Base-by-base conservation (phyloP, 495 filamentous ascomycete genomes). In the Clohesyomyces aquaticus region DNA sequence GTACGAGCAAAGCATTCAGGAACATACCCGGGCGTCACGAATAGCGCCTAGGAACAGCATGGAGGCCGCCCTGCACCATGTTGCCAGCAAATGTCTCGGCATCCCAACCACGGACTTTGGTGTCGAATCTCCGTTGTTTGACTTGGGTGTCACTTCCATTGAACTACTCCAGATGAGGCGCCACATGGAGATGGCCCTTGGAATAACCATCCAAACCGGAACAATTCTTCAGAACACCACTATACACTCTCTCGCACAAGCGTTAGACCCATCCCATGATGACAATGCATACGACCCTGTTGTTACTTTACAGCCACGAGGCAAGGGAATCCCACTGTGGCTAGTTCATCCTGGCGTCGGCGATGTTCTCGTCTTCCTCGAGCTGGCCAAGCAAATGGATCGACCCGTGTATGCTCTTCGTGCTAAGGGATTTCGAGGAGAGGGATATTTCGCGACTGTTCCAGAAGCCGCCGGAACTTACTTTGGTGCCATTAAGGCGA, bases 331-430 rank as follows among this genome's bases (percentile, higher is more conserved):
- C 0, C 82, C 84, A 0, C 78, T 86, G 6, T 87, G 78, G 75
- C 77, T 85, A 4, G 68, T 87, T 1, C 84, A 87, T 59, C 83
- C 84, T 0, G 83, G 83, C 2, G 75, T 81, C 1, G 83, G 82
- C 12, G 84, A 86, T 52, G 72, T 85, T 0, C 74, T 87, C 0
- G 78, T 86, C 45, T 87, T 86, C 69, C 67, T 86, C 19, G 70
- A 72, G 21, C 69, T 87, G 1, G 76, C 78, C 10, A 67, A 80
- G 3, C 55, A 84, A 29, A 9, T 16, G 9, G 78, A 83, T 54
- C 82, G 84, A 0, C 79, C 81, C 0, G 73, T 85, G 19, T 81
- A 82, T 61, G 83, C 80, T 0, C 57, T 87, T 11, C 79, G 83
- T 1, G 79, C 83, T 0, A 74, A 77, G 0, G 84, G 84, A 3